These are phyloP conservation scores for Oryza australiensis DNA, from an alignment of 176 grass and related monocot genomes.

Conservation along the genomic window DNA sequence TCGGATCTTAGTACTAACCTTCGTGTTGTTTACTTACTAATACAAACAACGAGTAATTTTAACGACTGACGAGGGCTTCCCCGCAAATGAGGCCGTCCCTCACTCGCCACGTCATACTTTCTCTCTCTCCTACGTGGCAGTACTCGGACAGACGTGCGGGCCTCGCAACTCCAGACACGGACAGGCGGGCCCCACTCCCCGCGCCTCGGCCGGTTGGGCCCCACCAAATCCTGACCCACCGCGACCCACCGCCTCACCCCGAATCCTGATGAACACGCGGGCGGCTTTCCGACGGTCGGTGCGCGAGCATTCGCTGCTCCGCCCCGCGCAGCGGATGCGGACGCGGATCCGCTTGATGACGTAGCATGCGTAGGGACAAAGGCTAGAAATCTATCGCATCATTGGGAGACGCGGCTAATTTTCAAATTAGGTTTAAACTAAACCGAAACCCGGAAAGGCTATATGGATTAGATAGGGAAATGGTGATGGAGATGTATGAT, in stretches of 20 bases:
- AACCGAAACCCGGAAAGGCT: background rate
- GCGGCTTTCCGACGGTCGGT: background rate
- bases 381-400: background rate
- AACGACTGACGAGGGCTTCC: background rate
- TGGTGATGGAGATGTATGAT: background rate
- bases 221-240: conserved; percentile 31
- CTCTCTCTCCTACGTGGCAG: conserved; percentile 21
- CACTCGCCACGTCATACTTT: background rate
- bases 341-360: background rate
- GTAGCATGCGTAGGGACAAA: conserved; percentile 29
- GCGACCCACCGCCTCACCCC: background rate
- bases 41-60: background rate
- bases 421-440: conserved; percentile 1
- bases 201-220: background rate
- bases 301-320: background rate
- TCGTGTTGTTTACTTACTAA: no score
- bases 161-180: conserved; percentile 10
- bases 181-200: background rate
- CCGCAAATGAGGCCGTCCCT: background rate
- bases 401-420: background rate
- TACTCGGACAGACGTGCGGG: background rate
- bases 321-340: background rate
- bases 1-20: no score
- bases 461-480: background rate
- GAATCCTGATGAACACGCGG: conserved; percentile 4